Conservation (phyloP, 192 early-diverging fungal genomes). For the Coemansia sp. region DNA sequence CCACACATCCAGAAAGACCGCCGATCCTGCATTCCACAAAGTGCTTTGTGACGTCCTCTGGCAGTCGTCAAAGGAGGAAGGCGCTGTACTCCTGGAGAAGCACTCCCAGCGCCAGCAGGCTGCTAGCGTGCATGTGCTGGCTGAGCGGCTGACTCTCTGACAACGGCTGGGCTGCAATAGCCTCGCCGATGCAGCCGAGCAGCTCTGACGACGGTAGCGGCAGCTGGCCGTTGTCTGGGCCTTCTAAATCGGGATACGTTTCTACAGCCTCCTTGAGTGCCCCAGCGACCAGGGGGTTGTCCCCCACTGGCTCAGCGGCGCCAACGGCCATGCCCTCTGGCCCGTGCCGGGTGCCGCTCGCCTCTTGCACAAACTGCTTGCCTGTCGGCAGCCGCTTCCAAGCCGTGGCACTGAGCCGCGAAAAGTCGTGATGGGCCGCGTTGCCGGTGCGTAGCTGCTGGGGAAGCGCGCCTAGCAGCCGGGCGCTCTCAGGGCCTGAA, state of each 20-base stretch:
- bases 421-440: neutral
- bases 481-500: slow-evolving; percentile 5
- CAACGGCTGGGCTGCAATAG: slow-evolving; percentile 14
- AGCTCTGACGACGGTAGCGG: slow-evolving; percentile 45
- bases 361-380: slow-evolving; percentile 20
- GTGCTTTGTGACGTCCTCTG: neutral
- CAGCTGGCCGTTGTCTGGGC: neutral
- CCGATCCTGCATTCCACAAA: neutral
- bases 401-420: neutral
- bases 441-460: neutral
- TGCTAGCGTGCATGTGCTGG: slow-evolving; percentile 33
- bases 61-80: slow-evolving; percentile 24
- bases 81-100: slow-evolving; percentile 39
- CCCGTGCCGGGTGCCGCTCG: neutral
- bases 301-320: slow-evolving; percentile 6
- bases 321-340: slow-evolving; percentile 10
- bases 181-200: slow-evolving; percentile 21
- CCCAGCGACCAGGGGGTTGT: too few relatives aligned
- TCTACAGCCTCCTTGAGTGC: neutral
- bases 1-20: neutral
- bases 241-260: slow-evolving; percentile 1
- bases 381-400: slow-evolving; percentile 10
- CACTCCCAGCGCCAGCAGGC: slow-evolving; percentile 40
- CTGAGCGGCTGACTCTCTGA: slow-evolving; percentile 2
- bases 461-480: slow-evolving; percentile 10